phyloP scores from a whole-genome alignment of 768 basidiomycete genomes.

The Mrakia frigida region DNA sequence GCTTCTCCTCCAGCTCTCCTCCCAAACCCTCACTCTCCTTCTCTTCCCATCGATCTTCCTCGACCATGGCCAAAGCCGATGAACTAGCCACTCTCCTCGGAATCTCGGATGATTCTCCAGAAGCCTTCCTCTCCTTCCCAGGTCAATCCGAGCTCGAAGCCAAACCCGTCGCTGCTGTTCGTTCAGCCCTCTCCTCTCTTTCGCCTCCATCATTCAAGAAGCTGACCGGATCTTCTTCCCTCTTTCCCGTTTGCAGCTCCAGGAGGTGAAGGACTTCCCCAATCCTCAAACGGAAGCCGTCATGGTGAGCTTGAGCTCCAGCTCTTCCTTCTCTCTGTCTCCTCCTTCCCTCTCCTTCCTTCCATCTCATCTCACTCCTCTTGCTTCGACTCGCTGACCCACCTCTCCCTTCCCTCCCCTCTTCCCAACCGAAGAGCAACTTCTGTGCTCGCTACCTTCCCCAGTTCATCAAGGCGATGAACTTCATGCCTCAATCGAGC shows the following conservation, averaged over 20 bases:
- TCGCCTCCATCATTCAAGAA: too few relatives aligned
- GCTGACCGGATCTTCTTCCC: background rate
- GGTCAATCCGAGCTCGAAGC: background rate
- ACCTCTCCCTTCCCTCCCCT: background rate
- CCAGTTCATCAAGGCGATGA: background rate
- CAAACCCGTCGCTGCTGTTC: background rate
- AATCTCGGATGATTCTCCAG: constrained; percentile 1
- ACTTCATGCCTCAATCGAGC: background rate
- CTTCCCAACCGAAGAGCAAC: background rate
- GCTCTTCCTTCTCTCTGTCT: background rate
- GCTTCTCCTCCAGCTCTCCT: background rate
- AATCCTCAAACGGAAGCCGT: background rate
- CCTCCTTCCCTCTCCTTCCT: background rate
- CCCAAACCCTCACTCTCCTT: background rate
- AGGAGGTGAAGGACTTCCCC: background rate
- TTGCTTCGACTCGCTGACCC: background rate
- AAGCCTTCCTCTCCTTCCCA: constrained; percentile 1
- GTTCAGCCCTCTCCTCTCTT: background rate
- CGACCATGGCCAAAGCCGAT: constrained; percentile 6
- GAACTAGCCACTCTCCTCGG: background rate
- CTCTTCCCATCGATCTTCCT: background rate
- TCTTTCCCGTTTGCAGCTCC: background rate
- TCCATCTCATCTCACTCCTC: background rate
- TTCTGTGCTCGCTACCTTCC: background rate
- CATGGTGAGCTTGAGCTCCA: background rate